Evolutionary conservation across 495 filamentous ascomycete species (phyloP), one percentile per base, ranked within the genome.

Genomic region (Evernia prunastri): DNA sequence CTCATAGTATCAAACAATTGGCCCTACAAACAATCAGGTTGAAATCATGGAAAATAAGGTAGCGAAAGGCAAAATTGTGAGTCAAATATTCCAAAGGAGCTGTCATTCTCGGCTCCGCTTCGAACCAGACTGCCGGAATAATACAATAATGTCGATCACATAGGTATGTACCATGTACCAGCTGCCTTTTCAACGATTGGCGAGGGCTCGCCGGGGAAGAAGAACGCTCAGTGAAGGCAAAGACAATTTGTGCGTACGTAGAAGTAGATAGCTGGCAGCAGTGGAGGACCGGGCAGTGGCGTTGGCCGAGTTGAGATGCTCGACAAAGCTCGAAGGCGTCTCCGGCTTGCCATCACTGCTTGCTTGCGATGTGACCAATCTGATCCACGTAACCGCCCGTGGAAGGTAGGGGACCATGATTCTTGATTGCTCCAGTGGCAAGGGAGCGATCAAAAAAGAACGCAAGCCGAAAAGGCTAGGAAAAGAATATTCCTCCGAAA

Each of bases 41-140:
- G 15, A 40, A 43, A 29, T n/a, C 54, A 37, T 20, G 37, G 25
- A 27, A 6, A 15, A 8, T 6, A n/a, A 53, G 39, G 27, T 18
- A 29, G 39, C 12, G 40, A 17, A 35, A 58, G 40, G 29, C 31
- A 47, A n/a, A 36, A 20, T 23, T n/a, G 4, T 60, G 23, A 59
- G 57, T 20, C 29, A 12, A 13, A 29, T 37, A 29, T 18, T 18
- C 18, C 17, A 18, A 36, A 58, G 31, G 31, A 45, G 20, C 20
- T 29, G 40, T 59, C 62, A 51, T 18, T 13, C 13, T 49, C 31
- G 20, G 40, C 54, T 56, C 62, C 56, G 27, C 42, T 20, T 37
- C 20, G 31, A 33, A 62, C 60, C 47, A 62, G 29, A 62, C 20
- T 27, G 60, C 23, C 47, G 47, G 60, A 42, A 56, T 23, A 29